Base-by-base conservation (phyloP, 2,329 filamentous ascomycete species). In the Tolypocladium sp. region DNA sequence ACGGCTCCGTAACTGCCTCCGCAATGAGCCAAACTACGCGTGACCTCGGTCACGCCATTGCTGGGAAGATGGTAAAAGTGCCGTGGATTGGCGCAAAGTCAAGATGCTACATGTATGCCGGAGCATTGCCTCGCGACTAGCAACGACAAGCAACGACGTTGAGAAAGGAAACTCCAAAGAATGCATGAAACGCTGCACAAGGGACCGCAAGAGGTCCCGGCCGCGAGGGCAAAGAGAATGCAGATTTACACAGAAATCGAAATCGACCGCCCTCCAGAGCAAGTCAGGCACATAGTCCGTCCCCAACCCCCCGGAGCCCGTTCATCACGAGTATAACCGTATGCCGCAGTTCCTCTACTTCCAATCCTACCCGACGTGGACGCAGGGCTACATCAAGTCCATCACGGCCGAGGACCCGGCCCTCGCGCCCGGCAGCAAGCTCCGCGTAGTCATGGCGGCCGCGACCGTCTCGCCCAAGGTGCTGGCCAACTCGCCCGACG, bases 201-300 rank as follows among this genome's bases (percentile, higher is more conserved):
- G 40, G 40, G 40, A 2, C 38, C 38, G 38, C 38, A 17, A 13
- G 38, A 41, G 15, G 38, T 17, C 38, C 38, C 38, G 15, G 2
- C 15, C 15, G 15, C 38, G 15, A 41, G 38, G 15, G 38, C 38
- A 6, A 41, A 41, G 38, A 6, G 40, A 17, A 56, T 56, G 55
- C 12, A 40, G 9, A 46, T 56, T 20, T 38, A 27, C 22, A 51
- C 58, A 8, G 55, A 57, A 17, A 54, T 59, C 30, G 58, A 59
- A 55, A 59, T 59, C 38, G 25, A 57, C 30, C 41, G 33, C 30
- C 63, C 17, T 54, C 40, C 33, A 60, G 60, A 15, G 35, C 42
- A 59, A 42, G 42, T 61, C 38, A n/a, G 46, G 51, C 30, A 56
- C 60, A 59, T 30, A 15, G 58, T 59, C 25, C 30, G 58, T 57